Base-by-base conservation (phyloP, 495 filamentous ascomycete species). In the Saxophila tyrrhenica region DNA sequence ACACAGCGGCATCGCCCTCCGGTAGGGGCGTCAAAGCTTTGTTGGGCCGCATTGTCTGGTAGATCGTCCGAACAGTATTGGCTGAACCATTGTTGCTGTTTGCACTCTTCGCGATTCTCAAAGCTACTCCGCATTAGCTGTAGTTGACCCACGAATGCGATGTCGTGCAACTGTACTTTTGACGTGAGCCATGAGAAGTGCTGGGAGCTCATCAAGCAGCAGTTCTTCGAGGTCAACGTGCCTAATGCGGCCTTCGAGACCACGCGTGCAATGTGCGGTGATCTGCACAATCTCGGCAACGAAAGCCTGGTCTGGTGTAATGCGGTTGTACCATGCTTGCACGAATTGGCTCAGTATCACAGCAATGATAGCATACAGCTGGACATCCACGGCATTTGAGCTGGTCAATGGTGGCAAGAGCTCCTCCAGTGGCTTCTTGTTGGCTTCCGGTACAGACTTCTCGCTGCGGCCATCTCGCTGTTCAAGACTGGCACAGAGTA, bases 361-460 rank as follows among this genome's bases (percentile, higher is more conserved):
- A 32, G 92, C 84, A 51, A 98, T 77, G 23, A 97, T 75, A 13
- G 87, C 92, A 64, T 96, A 98, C 25, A 98, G 77, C 66, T 98
- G 85, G 55, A 88, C 70, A 64, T 98, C 92, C 54, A 95, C 79
- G 54, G 89, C 87, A 65, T 95, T 92, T 53, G 85, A 88, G 69
- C 87, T 90, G 58, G 92, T 95, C 59, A 98, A 77, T 20, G 89
- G 89, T 35, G 91, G 92, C 39, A 98, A 69, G 24, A 95, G 73
- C 57, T 90, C 87, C 47, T 91, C 80, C 54, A 94, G 72, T 52
- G 82, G 72, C 58, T 69, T 74, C 19, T 74, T 68, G 20, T 55
- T 19, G 20, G 43, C 25, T 16, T 55, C 51, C 2, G 15, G 11
- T 41, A 17, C 57, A 61, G 55, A 63, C 62, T 39, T 70, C 62